Conservation (phyloP, 2,329 filamentous ascomycete genomes). For the Talaromyces sp. region DNA sequence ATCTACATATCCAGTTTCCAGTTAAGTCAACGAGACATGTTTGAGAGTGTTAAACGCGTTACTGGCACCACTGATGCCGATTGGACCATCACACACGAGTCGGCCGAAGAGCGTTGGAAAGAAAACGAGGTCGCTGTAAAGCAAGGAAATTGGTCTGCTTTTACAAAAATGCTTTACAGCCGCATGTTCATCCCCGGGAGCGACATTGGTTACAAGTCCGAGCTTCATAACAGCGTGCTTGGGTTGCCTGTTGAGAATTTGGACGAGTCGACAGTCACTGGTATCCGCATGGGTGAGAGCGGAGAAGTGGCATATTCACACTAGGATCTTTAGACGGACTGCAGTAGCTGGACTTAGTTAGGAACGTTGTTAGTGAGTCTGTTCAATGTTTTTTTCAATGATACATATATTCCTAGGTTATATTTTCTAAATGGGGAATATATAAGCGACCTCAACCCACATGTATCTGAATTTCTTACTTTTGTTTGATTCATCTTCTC, state of each 20-base stretch:
- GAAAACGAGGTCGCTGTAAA: conserved; percentile 45
- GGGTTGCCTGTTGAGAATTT: conserved; percentile 10
- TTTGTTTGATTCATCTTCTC: too few relatives aligned
- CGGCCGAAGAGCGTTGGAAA: conserved; percentile 44
- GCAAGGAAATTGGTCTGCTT: conserved; percentile 41
- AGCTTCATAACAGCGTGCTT: conserved; percentile 1
- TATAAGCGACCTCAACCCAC: too few relatives aligned
- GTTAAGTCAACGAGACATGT: conserved; percentile 61
- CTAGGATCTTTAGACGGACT: not conserved
- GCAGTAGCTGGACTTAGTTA: too few relatives aligned
- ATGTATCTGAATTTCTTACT: too few relatives aligned
- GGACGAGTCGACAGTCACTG: conserved; percentile 1
- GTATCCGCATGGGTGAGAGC: not conserved
- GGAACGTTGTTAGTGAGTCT: too few relatives aligned
- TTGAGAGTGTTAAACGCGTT: conserved; percentile 57
- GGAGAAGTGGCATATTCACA: not conserved
- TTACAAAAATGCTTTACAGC: conserved; percentile 51
- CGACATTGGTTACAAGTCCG: conserved; percentile 8
- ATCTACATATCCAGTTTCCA: conserved; percentile 55
- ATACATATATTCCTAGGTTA: too few relatives aligned
- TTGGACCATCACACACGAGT: conserved; percentile 55
- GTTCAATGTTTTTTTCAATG: too few relatives aligned
- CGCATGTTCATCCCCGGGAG: conserved; percentile 50
- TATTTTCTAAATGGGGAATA: too few relatives aligned
- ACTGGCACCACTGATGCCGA: conserved; percentile 54